Evolutionary conservation across 352 stramenopile species (phyloP), one percentile per base, ranked within the genome.

Genomic region (Phytophthora uliginosa): DNA sequence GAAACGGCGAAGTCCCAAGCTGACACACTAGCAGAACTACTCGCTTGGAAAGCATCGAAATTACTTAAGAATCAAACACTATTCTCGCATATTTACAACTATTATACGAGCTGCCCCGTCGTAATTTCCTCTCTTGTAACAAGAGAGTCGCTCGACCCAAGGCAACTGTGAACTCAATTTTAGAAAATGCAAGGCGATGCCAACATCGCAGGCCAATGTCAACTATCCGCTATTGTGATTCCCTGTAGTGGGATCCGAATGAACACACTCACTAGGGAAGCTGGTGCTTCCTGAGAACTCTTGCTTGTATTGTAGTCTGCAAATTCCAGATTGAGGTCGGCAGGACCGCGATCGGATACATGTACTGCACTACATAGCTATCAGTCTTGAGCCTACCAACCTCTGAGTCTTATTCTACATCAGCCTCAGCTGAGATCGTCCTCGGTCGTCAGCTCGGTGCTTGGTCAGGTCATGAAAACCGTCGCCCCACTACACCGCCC

Each of bases 401-500:
- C 48, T 54, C 48, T n/a, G 48, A 54, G 4, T 54, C 48, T 54
- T 54, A 54, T 54, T 33, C n/a, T 31, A 54, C 48, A 20, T 20
- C 48, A 31, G 48, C 48, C 20, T 28, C 22, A 15, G 20, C 48
- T 54, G 48, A 24, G n/a, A 52, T 12, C 34, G 38, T 62, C 38
- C 18, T 55, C 57, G 20, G 38, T 55, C 38, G 57, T 31, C 57
- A 64, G 42, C 57, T 12, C 22, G 12, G 17, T 55, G 40, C 15
- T 38, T 53, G 56, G 56, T 62, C 56, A 62, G 56, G 57, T 55
- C 42, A 4, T 56, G 40, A 55, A 64, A 24, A 64, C 57, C 57
- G 18, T 64, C 26, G 40, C 57, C 57, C 57, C 28, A 56, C 57
- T 63, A 53, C 56, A 63, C 24, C 24, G 24, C 24, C 24, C 24